Base-by-base conservation (phyloP, 768 basidiomycete genomes). In the Glaciozyma martinii region DNA sequence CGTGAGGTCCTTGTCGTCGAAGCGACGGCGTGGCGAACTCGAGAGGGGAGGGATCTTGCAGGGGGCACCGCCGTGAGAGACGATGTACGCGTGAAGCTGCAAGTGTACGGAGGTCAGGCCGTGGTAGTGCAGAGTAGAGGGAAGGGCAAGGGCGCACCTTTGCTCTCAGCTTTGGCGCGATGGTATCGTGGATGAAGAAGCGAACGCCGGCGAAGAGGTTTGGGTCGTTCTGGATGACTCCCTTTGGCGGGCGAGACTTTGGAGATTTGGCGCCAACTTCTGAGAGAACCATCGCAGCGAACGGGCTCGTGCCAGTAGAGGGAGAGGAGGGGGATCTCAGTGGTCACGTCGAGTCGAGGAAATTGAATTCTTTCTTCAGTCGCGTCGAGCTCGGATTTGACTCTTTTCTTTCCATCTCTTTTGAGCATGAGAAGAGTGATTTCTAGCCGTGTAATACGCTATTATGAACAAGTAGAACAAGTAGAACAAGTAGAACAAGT, bases 1-100 rank as follows among this genome's bases (percentile, higher is more conserved):
- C 5, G 83, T 84, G 23, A 79, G 73, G 66, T 80, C 74, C 18
- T 77, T 29, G 21, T 44, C 49, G 57, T 72, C 70, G 65, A 72
- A 72, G 16, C 59, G 10, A 19, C 4, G 10, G 40, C 16, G 29
- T 23, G 42, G 16, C 7, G 33, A 32, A 12, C 43, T 25, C 19
- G 60, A 40, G 37, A 40, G 37, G 37, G 37, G 12, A 40, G 37
- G 37, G 37, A 40, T 13, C 37, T 40, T 60, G 27, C 66, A 67
- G 5, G 58, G 56, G 12, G 40, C 3, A 15, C 62, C 71, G 25
- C 66, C 68, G 6, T 30, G 37, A 10, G 29, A 9, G 53, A 56
- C 13, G 56, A 72, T 56, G n/a, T 70, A 53, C 5, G 56, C 53
- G 21, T 44, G 23, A 5, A 72, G 54, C 71, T 72, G 29, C 18